Percentiles rank a stretch among this genome's conserved stretches.
These are phyloP conservation scores for Aureobasidium lini DNA, from an alignment of 2,329 filamentous ascomycete genomes.

Conservation along the genomic window DNA sequence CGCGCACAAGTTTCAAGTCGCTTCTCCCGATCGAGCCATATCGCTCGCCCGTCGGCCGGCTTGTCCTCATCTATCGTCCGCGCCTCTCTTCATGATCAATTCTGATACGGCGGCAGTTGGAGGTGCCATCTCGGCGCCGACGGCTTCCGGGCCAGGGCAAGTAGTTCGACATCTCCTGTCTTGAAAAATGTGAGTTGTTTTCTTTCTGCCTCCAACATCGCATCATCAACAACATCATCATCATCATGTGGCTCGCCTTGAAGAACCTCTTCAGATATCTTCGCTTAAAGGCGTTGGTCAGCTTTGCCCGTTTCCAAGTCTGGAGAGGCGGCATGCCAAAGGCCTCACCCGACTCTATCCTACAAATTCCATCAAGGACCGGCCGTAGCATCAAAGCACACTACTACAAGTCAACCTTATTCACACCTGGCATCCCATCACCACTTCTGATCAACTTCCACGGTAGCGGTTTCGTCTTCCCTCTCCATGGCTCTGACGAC, in stretches of 20 bases:
- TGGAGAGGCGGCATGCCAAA: neutral
- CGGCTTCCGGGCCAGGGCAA: neutral
- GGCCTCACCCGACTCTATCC: neutral
- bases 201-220: neutral
- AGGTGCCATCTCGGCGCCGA: neutral
- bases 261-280: slow-evolving; percentile 9
- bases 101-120: neutral
- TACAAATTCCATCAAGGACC: slow-evolving; percentile 20
- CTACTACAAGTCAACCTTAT: slow-evolving; percentile 18
- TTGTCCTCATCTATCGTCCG: neutral
- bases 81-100: neutral
- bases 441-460: slow-evolving; percentile 31
- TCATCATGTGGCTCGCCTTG: neutral
- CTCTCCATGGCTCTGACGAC: slow-evolving; percentile 34
- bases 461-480: slow-evolving; percentile 28
- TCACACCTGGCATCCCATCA: neutral
- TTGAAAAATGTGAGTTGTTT: neutral
- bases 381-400: slow-evolving; percentile 20
- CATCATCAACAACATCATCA: neutral
- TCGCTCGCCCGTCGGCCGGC: neutral
- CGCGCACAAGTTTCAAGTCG: neutral
- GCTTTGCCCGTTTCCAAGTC: slow-evolving; percentile 14
- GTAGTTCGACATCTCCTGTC: neutral
- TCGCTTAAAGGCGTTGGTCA: slow-evolving; percentile 19
- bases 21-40: slow-evolving; percentile 5